Evolutionary conservation across 345 rosid genomes (phyloP).

Genomic region (Dovyalis caffra): DNA sequence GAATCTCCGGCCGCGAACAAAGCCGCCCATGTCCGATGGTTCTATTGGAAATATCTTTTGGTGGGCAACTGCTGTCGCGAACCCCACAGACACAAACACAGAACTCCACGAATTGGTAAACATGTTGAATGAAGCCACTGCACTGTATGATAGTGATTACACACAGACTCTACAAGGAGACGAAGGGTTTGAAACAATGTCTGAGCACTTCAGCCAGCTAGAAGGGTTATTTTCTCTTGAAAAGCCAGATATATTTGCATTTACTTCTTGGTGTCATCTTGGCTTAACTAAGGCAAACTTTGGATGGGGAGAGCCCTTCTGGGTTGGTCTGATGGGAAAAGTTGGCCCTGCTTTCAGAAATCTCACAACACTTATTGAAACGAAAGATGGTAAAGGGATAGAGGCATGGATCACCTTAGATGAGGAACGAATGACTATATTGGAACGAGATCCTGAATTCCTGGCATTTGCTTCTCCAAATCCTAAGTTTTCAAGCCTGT

Average conservation of each 20-base stretch:
- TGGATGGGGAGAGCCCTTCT: conserved; percentile 11
- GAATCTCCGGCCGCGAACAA: conserved; percentile 6
- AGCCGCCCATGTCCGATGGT: neutral
- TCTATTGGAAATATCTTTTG: conserved; percentile 5
- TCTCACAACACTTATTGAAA: neutral
- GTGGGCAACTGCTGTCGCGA: neutral
- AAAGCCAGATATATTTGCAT: conserved; percentile 9
- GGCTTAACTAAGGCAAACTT: neutral
- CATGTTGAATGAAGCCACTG: no score
- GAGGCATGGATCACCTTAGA: conserved; percentile 21
- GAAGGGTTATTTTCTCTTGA: no score
- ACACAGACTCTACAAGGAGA: no score
- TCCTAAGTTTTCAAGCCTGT: neutral
- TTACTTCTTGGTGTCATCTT: conserved; percentile 6
- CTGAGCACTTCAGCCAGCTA: no score
- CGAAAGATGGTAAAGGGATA: neutral
- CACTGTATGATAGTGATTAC: no score
- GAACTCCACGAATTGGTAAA: no score
- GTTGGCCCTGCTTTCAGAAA: neutral
- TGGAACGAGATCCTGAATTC: conserved; percentile 9
- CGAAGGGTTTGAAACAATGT: no score
- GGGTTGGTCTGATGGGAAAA: conserved; percentile 7
- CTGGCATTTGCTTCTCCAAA: conserved; percentile 11
- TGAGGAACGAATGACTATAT: neutral
- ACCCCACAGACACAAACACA: neutral